Evolutionary conservation across 2,329 filamentous ascomycete genomes (phyloP).

Genomic region (Neoascochyta sp.): DNA sequence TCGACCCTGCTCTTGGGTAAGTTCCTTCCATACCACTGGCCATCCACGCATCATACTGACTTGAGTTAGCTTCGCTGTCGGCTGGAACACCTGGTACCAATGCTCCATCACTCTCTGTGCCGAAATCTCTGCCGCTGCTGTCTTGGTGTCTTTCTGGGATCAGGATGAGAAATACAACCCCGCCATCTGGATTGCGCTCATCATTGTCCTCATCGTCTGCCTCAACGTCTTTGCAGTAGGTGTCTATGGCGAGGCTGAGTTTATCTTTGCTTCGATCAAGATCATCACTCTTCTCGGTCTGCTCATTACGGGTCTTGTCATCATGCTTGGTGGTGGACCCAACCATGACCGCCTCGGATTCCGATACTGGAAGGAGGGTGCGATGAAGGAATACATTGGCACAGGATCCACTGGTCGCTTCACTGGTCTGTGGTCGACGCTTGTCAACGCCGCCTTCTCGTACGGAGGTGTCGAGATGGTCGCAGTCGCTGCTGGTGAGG

Average conservation of each 20-base stretch:
- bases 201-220: constrained; percentile 33
- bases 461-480: constrained; percentile 39
- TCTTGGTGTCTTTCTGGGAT: constrained; percentile 35
- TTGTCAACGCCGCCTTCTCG: constrained; percentile 52
- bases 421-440: constrained; percentile 55
- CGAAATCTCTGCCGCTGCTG: constrained; percentile 35
- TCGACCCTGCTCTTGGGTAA: constrained; percentile 45
- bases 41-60: neutral
- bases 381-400: constrained; percentile 49
- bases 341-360: constrained; percentile 51
- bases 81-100: constrained; percentile 32
- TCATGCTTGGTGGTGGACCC: constrained; percentile 37
- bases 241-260: constrained; percentile 48
- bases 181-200: constrained; percentile 35
- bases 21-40: constrained; percentile 4
- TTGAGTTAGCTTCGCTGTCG: constrained; percentile 9
- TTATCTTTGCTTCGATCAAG: constrained; percentile 50
- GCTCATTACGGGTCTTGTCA: constrained; percentile 28
- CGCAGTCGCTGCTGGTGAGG: constrained; percentile 37
- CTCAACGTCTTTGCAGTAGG: constrained; percentile 37
- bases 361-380: constrained; percentile 64
- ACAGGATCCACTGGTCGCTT: constrained; percentile 58
- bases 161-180: constrained; percentile 25
- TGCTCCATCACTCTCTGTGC: constrained; percentile 35
- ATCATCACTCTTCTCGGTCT: constrained; percentile 38